Evolutionary conservation across 352 stramenopile species (phyloP).

Genomic region (Globisporangium heterothallicum): DNA sequence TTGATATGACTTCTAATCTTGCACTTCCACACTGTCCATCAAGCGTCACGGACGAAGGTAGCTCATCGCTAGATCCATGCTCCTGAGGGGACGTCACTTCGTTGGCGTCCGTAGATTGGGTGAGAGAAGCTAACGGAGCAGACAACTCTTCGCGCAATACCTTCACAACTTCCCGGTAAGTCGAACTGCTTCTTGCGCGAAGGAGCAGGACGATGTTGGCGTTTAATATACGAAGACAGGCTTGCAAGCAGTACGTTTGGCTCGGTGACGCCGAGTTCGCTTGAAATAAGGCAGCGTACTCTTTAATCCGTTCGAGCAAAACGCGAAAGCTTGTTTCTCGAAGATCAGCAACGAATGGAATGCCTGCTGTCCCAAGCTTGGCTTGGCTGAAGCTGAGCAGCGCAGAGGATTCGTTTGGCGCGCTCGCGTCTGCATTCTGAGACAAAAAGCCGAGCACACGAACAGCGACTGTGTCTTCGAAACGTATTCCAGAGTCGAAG

Average conservation of each 20-base stretch:
- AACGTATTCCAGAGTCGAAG: background rate
- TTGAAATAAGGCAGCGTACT: slow-evolving; percentile 30
- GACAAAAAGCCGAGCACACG: slow-evolving; percentile 35
- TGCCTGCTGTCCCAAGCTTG: background rate
- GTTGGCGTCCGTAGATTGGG: slow-evolving; percentile 21
- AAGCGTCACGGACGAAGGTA: background rate
- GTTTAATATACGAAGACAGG: slow-evolving; percentile 37
- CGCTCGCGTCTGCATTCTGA: slow-evolving; percentile 30
- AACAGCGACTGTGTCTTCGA: slow-evolving; percentile 14
- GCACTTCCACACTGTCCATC: slow-evolving; percentile 11
- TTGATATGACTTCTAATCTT: slow-evolving; percentile 23
- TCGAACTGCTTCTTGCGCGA: slow-evolving; percentile 7
- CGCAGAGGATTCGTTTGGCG: slow-evolving; percentile 10
- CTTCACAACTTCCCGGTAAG: slow-evolving; percentile 11
- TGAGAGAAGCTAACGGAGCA: slow-evolving; percentile 26
- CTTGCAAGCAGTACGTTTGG: slow-evolving; percentile 32
- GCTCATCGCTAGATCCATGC: background rate
- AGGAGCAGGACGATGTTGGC: slow-evolving; percentile 31
- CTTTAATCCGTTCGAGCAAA: slow-evolving; percentile 25
- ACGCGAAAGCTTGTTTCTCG: slow-evolving; percentile 25
- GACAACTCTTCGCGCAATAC: slow-evolving; percentile 22
- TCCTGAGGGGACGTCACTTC: background rate
- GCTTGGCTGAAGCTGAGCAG: background rate
- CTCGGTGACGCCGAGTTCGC: slow-evolving; percentile 8
- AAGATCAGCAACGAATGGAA: slow-evolving; percentile 46